Conservation (phyloP, 2,329 filamentous ascomycete species). For the Zelopaecilomyces penicillatus region DNA sequence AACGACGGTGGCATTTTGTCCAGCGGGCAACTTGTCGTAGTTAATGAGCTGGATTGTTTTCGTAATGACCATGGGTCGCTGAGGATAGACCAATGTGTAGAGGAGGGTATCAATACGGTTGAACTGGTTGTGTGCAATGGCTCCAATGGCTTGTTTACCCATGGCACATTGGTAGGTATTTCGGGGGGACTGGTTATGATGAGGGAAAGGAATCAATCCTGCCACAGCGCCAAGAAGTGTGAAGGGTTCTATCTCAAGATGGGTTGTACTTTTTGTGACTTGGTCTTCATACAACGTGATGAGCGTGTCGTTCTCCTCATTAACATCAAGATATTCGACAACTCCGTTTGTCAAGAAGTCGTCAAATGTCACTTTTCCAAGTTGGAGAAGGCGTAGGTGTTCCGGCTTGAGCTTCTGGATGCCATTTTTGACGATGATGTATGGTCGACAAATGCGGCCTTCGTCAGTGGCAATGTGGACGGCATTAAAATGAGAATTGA, state of each 20-base stretch:
- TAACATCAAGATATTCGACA: constrained; percentile 94
- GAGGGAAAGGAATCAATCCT: constrained; percentile 92
- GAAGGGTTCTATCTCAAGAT: constrained; percentile 96
- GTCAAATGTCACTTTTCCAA: constrained; percentile 81
- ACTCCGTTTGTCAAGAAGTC: constrained; percentile 85
- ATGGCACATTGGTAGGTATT: constrained; percentile 99
- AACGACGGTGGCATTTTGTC: constrained; percentile 93
- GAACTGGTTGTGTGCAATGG: constrained; percentile 97
- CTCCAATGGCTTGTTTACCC: constrained; percentile 99
- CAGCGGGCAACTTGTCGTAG: constrained; percentile 94
- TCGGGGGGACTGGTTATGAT: constrained; percentile 96
- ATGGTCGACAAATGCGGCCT: constrained; percentile 88
- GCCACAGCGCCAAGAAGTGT: constrained; percentile 93
- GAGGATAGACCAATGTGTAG: constrained; percentile 95
- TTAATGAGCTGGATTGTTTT: constrained; percentile 94
- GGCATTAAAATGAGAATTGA: constrained; percentile 85
- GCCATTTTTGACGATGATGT: constrained; percentile 88
- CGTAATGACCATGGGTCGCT: constrained; percentile 94
- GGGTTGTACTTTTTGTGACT: constrained; percentile 75
- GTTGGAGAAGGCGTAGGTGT: constrained; percentile 73
- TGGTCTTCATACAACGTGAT: constrained; percentile 85
- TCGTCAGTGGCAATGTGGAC: constrained; percentile 97
- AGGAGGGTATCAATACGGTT: constrained; percentile 92
- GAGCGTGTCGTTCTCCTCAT: constrained; percentile 94
- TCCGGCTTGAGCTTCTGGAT: constrained; percentile 70